Base-by-base conservation (phyloP, 371 early-diverging fungal genomes). In the Mucor plumbeus region DNA sequence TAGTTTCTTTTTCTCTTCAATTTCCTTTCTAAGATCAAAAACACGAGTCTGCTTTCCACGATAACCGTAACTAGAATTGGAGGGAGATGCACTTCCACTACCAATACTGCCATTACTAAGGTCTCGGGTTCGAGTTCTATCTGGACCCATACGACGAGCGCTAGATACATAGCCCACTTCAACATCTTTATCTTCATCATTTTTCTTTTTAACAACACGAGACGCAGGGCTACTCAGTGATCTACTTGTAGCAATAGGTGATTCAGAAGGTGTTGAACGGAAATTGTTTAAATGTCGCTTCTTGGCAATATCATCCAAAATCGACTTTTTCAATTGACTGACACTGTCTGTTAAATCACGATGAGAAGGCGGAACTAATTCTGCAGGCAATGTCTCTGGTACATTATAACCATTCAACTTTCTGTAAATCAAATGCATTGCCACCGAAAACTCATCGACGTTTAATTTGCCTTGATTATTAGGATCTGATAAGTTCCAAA, bases 381-480 rank as follows among this genome's bases (percentile, higher is more conserved):
- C 93, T 4, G 85, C 81, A 2, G 98, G 98, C 41, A 97, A 71
- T 7, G 73, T 77, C 11, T 81, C 78, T 10, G 98, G 98, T 10
- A 97, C 80, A 57, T 88, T 91, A 33, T 85, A 83, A 3, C 96
- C 96, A 48, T 87, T 89, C 14, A 94, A 72, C 58, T 93, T 93
- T 14, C 90, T 80, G 72, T 93, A 91, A 47, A 97, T 90, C 31
- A 97, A 77, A 74, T 97, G 93, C 96, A 97, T 95, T 26, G 97
- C 97, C 1, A 96, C 95, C 9, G 94, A 89, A 71, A 97, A 97
- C 77, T 96, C 97, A 75, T 96, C 93, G 19, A 90, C 68, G 71
- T 94, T 95, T 59, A 97, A 88, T 69, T 92, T 91, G 36, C 96
- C 98, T 68, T 88, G 86, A 68, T 92, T 89, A 63, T 91, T 90